A percentile compares a stretch with the other conserved stretches of the same genome.
phyloP scores from a whole-genome alignment of 352 stramenopile species.

The Pythium periplocum region DNA sequence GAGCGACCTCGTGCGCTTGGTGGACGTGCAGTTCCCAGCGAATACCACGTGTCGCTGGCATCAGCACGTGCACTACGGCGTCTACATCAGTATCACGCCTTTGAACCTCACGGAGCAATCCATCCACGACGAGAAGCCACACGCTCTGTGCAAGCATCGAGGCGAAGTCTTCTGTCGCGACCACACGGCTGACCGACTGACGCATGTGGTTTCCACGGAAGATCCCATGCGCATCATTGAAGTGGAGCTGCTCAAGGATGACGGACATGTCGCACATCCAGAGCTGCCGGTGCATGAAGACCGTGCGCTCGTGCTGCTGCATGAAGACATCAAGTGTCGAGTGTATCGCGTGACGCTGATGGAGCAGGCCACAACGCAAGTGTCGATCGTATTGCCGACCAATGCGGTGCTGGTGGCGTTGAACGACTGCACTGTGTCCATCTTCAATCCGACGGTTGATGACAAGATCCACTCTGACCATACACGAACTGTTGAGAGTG shows the following conservation, averaged over 20 bases:
- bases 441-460: constrained; percentile 1
- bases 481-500: neutral
- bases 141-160: constrained; percentile 9
- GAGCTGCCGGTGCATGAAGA: constrained; percentile 3
- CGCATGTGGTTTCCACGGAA: constrained; percentile 33
- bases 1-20: constrained; percentile 13
- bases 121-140: constrained; percentile 2
- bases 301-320: constrained; percentile 13
- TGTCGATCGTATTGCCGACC: constrained; percentile 25
- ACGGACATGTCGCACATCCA: constrained; percentile 19
- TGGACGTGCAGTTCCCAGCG: constrained; percentile 20
- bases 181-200: constrained; percentile 32
- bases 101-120: constrained; percentile 15
- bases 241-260: constrained; percentile 43
- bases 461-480: constrained; percentile 8
- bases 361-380: constrained; percentile 8
- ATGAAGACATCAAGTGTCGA: constrained; percentile 34
- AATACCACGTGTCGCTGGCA: constrained; percentile 19
- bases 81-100: constrained; percentile 18
- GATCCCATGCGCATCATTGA: constrained; percentile 42
- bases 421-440: neutral
- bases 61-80: constrained; percentile 21
- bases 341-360: constrained; percentile 39
- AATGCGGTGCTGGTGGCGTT: constrained; percentile 28
- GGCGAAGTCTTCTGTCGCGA: constrained; percentile 23